Percentiles rank a stretch among this genome's conserved stretches.
phyloP scores from a whole-genome alignment of 306 rosid species.

The Ormosia emarginata region DNA sequence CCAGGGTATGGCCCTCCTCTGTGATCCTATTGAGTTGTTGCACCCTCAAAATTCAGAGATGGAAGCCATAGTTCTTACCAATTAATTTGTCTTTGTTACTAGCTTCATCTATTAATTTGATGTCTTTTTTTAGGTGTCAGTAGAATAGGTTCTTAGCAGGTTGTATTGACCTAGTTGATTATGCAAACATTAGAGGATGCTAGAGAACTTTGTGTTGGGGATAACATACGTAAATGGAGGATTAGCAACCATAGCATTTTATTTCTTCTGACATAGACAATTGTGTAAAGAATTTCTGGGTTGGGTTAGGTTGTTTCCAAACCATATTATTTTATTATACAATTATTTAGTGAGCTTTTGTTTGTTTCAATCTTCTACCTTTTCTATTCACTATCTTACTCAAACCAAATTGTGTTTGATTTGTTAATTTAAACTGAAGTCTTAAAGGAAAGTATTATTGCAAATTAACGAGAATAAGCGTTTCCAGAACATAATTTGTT shows the following conservation, averaged over 20 bases:
- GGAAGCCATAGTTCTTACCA: background rate
- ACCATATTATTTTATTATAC: constrained; percentile 14
- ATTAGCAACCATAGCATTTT: constrained; percentile 8
- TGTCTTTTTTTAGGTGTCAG: background rate
- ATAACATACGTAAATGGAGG: constrained; percentile 19
- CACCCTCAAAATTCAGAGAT: background rate
- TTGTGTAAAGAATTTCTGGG: constrained; percentile 30
- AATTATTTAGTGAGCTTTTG: background rate
- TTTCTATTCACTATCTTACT: background rate
- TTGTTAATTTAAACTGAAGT: background rate
- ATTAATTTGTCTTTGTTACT: background rate
- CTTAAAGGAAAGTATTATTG: background rate
- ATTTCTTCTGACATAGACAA: background rate
- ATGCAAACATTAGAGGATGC: background rate
- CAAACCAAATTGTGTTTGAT: background rate
- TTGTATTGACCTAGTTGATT: constrained; percentile 9
- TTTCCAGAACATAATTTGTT: no score
- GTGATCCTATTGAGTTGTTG: constrained; percentile 17
- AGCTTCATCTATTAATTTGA: background rate
- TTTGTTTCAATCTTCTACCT: background rate
- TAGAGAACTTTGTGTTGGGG: constrained; percentile 29
- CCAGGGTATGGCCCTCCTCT: constrained; percentile 38
- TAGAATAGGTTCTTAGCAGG: background rate
- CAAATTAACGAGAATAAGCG: background rate
- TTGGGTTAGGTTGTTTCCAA: constrained; percentile 28